phyloP scores from a whole-genome alignment of 2,329 filamentous ascomycete genomes.

The Pseudocercospora crystallina region DNA sequence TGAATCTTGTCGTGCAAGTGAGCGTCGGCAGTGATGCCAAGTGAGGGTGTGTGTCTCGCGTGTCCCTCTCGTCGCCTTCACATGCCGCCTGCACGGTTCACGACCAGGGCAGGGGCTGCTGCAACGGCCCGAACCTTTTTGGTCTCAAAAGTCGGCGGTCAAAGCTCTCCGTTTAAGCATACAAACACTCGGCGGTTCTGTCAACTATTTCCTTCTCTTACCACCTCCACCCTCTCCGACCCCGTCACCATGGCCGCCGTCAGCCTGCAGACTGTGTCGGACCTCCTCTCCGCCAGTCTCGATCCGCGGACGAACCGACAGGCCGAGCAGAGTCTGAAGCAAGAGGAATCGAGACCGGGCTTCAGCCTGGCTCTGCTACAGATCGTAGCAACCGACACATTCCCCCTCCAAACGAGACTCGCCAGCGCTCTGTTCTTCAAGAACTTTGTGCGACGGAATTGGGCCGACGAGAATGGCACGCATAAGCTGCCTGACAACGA shows the following conservation, averaged over 20 bases:
- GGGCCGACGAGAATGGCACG: conserved; percentile 90
- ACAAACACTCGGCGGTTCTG: background rate
- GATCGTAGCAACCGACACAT: conserved; percentile 75
- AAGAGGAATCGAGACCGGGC: conserved; percentile 76
- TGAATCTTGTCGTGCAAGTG: no score
- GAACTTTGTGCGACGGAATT: conserved; percentile 94
- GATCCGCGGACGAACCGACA: conserved; percentile 55
- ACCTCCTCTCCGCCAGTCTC: conserved; percentile 86
- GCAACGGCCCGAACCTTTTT: no score
- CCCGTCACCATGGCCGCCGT: conserved; percentile 53
- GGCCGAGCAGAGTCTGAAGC: conserved; percentile 69
- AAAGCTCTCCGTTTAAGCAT: no score
- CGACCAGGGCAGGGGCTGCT: no score
- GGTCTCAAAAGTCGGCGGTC: no score
- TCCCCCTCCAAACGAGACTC: conserved; percentile 76
- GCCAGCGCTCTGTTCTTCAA: conserved; percentile 94
- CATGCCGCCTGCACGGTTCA: no score
- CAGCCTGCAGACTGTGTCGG: conserved; percentile 65
- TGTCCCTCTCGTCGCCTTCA: no score
- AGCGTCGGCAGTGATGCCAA: no score
- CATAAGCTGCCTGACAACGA: conserved; percentile 84
- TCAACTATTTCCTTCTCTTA: background rate
- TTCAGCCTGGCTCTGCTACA: conserved; percentile 86
- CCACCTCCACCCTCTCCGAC: background rate
- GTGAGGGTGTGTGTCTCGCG: no score